Conservation (phyloP, 306 rosid species). For the Cucurbita maxima region DNA sequence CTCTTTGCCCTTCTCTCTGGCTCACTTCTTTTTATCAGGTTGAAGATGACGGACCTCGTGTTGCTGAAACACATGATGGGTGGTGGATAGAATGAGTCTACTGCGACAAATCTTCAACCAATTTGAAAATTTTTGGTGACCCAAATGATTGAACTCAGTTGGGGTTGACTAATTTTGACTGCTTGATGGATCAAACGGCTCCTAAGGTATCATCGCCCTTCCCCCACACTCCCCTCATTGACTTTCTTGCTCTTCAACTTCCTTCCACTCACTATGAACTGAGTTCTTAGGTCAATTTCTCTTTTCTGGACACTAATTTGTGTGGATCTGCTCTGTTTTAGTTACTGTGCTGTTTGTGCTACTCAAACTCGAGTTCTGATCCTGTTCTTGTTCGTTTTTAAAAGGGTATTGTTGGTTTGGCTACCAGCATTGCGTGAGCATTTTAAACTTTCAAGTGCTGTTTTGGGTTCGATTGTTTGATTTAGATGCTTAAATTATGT, state of each 20-base stretch:
- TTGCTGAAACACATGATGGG: neutral
- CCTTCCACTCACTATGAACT: slow-evolving; percentile 2
- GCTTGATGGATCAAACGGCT: slow-evolving; percentile 2
- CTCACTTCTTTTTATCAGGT: neutral
- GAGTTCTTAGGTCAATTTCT: neutral
- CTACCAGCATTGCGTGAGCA: neutral
- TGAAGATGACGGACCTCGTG: neutral
- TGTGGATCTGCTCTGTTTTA: slow-evolving; percentile 1
- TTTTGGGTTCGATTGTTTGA: neutral
- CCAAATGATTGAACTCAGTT: neutral
- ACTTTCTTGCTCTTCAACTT: neutral
- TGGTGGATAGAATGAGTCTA: neutral
- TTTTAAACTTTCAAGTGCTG: neutral
- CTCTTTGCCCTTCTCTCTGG: neutral
- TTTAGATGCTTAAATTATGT: neutral
- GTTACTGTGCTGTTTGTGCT: neutral
- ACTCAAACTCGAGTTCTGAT: neutral
- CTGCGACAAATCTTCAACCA: neutral
- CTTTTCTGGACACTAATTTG: neutral
- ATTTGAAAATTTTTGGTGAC: neutral
- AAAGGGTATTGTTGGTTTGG: neutral
- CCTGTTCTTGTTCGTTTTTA: neutral
- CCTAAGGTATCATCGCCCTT: neutral
- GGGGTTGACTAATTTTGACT: slow-evolving; percentile 8
- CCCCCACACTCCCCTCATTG: neutral